Percentiles rank a stretch among this genome's conserved stretches.
Conservation (phyloP, 805 yeast genomes). For the Clavispora asparagi region DNA sequence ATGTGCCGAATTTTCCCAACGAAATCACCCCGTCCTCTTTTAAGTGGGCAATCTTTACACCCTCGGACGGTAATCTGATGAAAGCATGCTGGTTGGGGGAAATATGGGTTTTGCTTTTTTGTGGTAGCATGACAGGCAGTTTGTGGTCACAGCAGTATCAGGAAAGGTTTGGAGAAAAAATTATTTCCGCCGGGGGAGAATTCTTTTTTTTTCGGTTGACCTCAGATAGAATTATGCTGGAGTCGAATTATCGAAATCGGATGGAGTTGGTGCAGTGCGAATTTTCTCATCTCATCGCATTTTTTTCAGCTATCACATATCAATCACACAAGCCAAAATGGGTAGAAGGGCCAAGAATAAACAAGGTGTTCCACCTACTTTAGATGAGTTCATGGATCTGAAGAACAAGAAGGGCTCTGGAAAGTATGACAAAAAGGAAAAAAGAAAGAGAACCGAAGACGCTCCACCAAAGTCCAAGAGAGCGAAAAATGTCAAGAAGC, state of each 20-base stretch:
- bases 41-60: conserved; percentile 66
- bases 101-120: conserved; percentile 30
- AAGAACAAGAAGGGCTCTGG: conserved; percentile 31
- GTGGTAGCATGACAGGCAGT: not conserved
- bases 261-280: conserved; percentile 2
- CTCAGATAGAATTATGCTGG: not conserved
- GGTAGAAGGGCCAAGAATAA: conserved; percentile 92
- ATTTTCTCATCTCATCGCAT: conserved; percentile 17
- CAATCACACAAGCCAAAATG: conserved; percentile 37
- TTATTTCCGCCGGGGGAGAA: not conserved
- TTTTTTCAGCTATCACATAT: conserved; percentile 6
- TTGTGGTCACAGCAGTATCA: not conserved
- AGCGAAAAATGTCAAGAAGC: conserved; percentile 3
- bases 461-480: conserved; percentile 3
- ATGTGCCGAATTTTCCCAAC: conserved; percentile 90
- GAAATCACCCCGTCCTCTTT: conserved; percentile 55
- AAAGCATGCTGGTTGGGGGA: conserved; percentile 51
- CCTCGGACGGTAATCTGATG: conserved; percentile 76
- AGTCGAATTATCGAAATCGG: not conserved
- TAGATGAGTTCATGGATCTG: conserved; percentile 63
- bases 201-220: not conserved
- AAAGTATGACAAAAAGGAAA: conserved; percentile 26
- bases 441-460: conserved; percentile 18
- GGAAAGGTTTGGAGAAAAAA: too few species aligned
- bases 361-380: conserved; percentile 87